Evolutionary conservation across 176 grass and related monocot species (phyloP), one percentile per base, ranked within the genome.

Genomic region (Oropetium thomaeum): DNA sequence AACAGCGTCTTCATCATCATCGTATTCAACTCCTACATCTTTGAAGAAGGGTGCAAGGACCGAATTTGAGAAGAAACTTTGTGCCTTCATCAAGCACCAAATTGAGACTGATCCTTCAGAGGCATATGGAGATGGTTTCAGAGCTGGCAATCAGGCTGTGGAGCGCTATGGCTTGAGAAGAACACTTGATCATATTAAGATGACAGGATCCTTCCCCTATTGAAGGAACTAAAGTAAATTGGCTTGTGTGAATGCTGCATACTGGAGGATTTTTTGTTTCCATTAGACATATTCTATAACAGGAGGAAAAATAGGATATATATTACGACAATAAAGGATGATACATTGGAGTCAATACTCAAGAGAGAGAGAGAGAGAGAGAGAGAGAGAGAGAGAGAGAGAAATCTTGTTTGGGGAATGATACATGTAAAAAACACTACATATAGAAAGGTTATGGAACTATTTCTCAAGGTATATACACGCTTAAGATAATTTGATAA

Each of bases 41-140:
- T 85, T 73, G 3, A 96, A 92, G 54, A 96, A 92, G 43, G 87
- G 93, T 0, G 74, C 87, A 5, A 89, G 80, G 81, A 77, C 86
- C 1, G 75, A 85, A 41, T 87, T 83, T 4, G 93, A 96, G 76
- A 92, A 79, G 75, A 86, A 84, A 58, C 93, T 96, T 3, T 90
- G 93, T 15, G 93, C 84, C 45, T 92, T 92, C 80, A 83, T 87
- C 79, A 96, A 86, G 81, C 42, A 96, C 74, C 93, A 92, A 76
- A 92, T 96, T 22, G 84, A 96, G 76, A 85, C 81, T 5, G 84
- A 96, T 64, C 28, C 78, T 23, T 92, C 93, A 0, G 26, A 37
- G 51, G 66, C 51, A 4, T 96, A 90, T 63, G 93, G 93, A 29
- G 89, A 78, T 17, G 93, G 89, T 44, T 96, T 96, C 60, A 71